Percentiles rank a stretch among this genome's conserved stretches.
These are phyloP conservation scores for Gossypium lobatum DNA, from an alignment of 441 rosid genomes.

Conservation along the genomic window DNA sequence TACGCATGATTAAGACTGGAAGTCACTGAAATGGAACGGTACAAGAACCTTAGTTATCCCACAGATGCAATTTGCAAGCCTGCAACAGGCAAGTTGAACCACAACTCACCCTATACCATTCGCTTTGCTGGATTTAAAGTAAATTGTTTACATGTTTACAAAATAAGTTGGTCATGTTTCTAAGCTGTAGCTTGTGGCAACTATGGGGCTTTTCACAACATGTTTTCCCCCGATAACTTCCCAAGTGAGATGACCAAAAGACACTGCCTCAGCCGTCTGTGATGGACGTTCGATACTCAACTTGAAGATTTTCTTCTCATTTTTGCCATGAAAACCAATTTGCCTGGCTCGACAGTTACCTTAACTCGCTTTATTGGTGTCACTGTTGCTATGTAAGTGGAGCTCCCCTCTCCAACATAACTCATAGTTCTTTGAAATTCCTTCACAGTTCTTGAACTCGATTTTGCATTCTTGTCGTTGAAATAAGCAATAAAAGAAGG, in stretches of 20 bases:
- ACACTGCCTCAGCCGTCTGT: constrained; percentile 6
- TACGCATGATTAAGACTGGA: not conserved
- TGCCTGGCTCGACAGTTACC: constrained; percentile 27
- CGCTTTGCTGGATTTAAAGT: not conserved
- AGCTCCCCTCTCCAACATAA: constrained; percentile 22
- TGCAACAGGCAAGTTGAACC: not conserved
- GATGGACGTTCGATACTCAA: constrained; percentile 29
- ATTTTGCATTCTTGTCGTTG: not conserved
- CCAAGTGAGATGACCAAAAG: constrained; percentile 40
- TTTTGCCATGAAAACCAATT: constrained; percentile 33
- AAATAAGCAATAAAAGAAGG: constrained; percentile 34
- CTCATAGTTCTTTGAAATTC: constrained; percentile 48
- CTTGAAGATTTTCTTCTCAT: constrained; percentile 34
- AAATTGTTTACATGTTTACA: not conserved
- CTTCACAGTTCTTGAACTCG: not conserved
- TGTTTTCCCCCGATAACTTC: constrained; percentile 26
- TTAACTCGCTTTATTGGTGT: constrained; percentile 27
- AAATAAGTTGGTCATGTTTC: not conserved
- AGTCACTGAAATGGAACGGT: not conserved
- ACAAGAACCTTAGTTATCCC: not conserved
- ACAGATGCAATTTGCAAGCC: not conserved
- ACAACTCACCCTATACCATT: not conserved
- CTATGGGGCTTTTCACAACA: constrained; percentile 41
- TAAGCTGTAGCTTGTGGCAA: constrained; percentile 17
- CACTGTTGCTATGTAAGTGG: constrained; percentile 30